phyloP scores from a whole-genome alignment of 73 alveolate species.

The Diophrys appendiculata region DNA sequence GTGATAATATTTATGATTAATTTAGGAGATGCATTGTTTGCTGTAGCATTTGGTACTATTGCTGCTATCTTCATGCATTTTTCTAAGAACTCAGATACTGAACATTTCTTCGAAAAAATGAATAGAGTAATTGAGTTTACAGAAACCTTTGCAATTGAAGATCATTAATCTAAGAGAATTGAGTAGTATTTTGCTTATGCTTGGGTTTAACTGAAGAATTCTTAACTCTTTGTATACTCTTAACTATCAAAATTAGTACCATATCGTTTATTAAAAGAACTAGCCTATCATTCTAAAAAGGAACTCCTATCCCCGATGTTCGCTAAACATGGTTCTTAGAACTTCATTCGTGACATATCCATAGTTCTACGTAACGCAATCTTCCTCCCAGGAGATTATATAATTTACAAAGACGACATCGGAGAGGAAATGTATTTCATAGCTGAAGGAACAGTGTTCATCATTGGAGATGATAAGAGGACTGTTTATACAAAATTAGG shows the following conservation, averaged over 20 bases:
- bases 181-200: conserved; percentile 34
- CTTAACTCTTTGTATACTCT: neutral
- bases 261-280: conserved; percentile 14
- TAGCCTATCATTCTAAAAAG: conserved; percentile 15
- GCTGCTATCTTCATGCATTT: conserved; percentile 50
- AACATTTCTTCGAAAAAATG: conserved; percentile 45
- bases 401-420: conserved; percentile 42
- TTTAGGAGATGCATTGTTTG: conserved; percentile 60
- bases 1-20: conserved; percentile 47
- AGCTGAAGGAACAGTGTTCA: conserved; percentile 44
- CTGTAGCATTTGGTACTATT: conserved; percentile 69
- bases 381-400: conserved; percentile 58
- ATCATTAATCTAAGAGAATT: conserved; percentile 8
- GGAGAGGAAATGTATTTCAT: conserved; percentile 69
- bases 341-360: conserved; percentile 29
- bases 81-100: conserved; percentile 19
- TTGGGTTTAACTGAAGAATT: neutral
- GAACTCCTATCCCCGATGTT: conserved; percentile 42
- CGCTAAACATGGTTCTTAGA: conserved; percentile 14
- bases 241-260: conserved; percentile 1
- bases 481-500: conserved; percentile 40
- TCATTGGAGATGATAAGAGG: conserved; percentile 42
- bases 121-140: conserved; percentile 35
- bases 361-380: conserved; percentile 29
- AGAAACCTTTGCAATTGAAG: conserved; percentile 18